Base-by-base conservation (phyloP, 1,139 yeast species). In the Geotrichum candidum region DNA sequence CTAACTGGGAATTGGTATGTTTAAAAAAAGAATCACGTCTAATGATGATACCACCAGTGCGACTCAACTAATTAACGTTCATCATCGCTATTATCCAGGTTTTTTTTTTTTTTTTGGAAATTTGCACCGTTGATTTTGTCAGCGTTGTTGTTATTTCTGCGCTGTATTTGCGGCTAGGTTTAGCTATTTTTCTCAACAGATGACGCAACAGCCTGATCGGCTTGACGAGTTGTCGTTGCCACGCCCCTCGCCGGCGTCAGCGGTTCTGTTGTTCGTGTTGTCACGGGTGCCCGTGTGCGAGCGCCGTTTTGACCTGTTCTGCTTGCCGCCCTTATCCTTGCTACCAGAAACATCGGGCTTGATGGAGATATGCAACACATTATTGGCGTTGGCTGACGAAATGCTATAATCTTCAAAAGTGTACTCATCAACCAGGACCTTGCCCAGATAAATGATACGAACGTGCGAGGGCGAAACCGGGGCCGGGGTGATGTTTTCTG, bases 371-470 rank as follows among this genome's bases (percentile, higher is more conserved):
- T 71, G 74, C 29, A 71, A 65, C 10, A 71, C 71, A 50, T 68
- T 68, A 53, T 67, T 66, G 7, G 68, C 58, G 46, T 65, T 60
- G 13, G 63, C 60, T 5, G 65, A 48, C 11, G 62, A 51, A 38
- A 70, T 60, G 7, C 60, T 62, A 57, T 66, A 68, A 27, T 68
- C 67, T 54, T 63, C 68, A 53, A 72, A 61, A 1, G 72, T 68
- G 56, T 65, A 67, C 23, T 60, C 54, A 53, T 71, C 73, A n/a
- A 70, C 72, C 50, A 73, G 64, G 6, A 71, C 67, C 61, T 70
- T 68, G 50, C 76, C 76, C 54, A 72, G 62, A 54, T 70, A 69
- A 35, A 73, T 73, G 33, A 73, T 65, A 3, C 76, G 65, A 35
- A 73, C 66, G 48, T 66, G 60, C 31, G 31, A 51, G 7, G 63